Percentiles rank a stretch among this genome's conserved stretches.
Conservation (phyloP, 2,329 filamentous ascomycete genomes). For the Aspergillus cejpii region DNA sequence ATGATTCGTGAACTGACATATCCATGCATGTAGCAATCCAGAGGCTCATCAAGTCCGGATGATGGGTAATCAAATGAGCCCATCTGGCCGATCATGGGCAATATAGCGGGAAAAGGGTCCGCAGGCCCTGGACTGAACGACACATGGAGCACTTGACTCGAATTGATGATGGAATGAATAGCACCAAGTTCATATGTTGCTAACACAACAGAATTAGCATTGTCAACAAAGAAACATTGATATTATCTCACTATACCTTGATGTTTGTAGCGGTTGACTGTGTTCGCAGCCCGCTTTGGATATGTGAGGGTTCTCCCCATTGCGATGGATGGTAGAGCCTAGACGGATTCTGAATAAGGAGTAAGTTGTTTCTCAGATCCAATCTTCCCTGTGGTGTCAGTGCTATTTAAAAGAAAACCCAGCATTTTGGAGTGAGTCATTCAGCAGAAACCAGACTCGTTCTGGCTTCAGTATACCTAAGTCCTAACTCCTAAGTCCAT, state of each 20-base stretch:
- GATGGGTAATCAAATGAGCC: constrained; percentile 62
- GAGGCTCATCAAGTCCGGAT: constrained; percentile 54
- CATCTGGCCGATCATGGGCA: constrained; percentile 84
- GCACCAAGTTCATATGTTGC: constrained; percentile 64
- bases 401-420: background rate
- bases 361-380: background rate
- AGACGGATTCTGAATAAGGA: background rate
- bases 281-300: constrained; percentile 57
- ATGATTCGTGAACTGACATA: constrained; percentile 75
- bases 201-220: constrained; percentile 29
- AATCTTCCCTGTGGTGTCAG: background rate
- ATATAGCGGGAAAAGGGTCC: constrained; percentile 65
- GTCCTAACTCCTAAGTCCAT: too few species aligned
- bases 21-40: constrained; percentile 76
- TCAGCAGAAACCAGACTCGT: too few species aligned
- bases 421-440: too few species aligned
- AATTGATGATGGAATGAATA: constrained; percentile 71
- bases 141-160: constrained; percentile 67
- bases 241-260: constrained; percentile 46
- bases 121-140: constrained; percentile 60
- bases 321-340: constrained; percentile 1
- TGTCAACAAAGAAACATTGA: background rate
- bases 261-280: constrained; percentile 59
- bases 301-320: constrained; percentile 48
- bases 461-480: too few species aligned